phyloP scores from a whole-genome alignment of 1,284 basidiomycete species.

The Cronartium quercuum region DNA sequence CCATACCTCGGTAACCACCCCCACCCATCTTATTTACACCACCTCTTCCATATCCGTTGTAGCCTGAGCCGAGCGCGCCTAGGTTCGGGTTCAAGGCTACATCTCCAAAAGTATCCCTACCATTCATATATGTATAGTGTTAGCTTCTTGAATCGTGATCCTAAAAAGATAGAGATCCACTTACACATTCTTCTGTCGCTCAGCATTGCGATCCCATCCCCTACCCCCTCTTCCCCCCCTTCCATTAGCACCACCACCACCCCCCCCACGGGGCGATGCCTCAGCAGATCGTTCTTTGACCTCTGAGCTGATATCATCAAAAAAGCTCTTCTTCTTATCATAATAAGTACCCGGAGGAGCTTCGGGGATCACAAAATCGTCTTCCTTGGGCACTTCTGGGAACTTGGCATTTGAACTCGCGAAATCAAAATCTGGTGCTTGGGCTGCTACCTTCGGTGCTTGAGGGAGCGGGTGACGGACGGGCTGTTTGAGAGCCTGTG shows the following conservation, averaged over 20 bases:
- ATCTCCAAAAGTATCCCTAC: conserved; percentile 32
- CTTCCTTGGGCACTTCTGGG: neutral
- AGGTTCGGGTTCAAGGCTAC: conserved; percentile 32
- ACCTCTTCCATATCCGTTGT: conserved; percentile 33
- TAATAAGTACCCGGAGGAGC: conserved; percentile 28
- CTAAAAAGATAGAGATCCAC: neutral
- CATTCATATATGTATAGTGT: neutral
- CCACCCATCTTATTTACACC: conserved; percentile 11
- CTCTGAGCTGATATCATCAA: conserved; percentile 36
- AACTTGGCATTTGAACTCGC: conserved; percentile 30
- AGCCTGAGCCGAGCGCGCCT: conserved; percentile 31
- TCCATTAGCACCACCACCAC: neutral
- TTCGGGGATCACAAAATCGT: conserved; percentile 30
- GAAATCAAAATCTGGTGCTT: conserved; percentile 37
- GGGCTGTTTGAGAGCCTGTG: neutral
- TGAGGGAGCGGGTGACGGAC: conserved; percentile 1
- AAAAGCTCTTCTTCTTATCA: conserved; percentile 37
- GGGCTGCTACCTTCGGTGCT: conserved; percentile 10
- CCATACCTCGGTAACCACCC: conserved; percentile 9
- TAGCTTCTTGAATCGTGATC: neutral
- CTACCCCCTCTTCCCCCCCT: conserved; percentile 13
- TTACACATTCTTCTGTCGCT: conserved; percentile 36
- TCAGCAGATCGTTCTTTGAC: conserved; percentile 22
- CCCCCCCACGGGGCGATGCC: neutral
- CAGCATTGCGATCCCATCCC: conserved; percentile 32